These are phyloP conservation scores for Hericium coralloides DNA, from an alignment of 768 basidiomycete genomes.

Conservation along the genomic window DNA sequence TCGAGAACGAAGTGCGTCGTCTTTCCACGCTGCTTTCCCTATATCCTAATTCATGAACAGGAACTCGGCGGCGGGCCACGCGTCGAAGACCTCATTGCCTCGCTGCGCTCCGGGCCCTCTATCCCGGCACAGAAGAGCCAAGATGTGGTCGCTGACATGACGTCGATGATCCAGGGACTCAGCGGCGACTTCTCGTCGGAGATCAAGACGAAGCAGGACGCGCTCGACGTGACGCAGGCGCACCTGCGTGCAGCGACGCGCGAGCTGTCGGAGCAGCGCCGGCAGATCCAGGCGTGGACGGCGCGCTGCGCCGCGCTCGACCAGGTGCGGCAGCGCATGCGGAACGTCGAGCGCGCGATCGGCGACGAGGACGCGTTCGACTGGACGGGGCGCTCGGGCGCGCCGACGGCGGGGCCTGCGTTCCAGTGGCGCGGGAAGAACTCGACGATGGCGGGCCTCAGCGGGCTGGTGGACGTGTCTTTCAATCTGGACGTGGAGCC, in stretches of 20 bases:
- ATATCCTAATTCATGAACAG: constrained; percentile 27
- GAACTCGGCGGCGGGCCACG: constrained; percentile 62
- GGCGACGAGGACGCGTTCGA: constrained; percentile 76
- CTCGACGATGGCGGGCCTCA: constrained; percentile 59
- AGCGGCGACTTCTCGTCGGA: constrained; percentile 75
- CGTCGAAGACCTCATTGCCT: constrained; percentile 74
- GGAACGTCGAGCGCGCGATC: constrained; percentile 77
- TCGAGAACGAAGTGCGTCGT: constrained; percentile 73
- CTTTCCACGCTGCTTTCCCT: not conserved
- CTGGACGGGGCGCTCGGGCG: constrained; percentile 71
- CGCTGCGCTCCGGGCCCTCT: constrained; percentile 63
- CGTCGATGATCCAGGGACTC: constrained; percentile 72
- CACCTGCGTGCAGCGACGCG: constrained; percentile 86
- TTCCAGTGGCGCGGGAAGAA: constrained; percentile 63
- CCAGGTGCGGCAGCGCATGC: constrained; percentile 67
- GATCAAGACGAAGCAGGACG: constrained; percentile 78
- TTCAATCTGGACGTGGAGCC: constrained; percentile 66
- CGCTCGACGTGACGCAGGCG: constrained; percentile 78
- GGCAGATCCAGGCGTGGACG: constrained; percentile 75
- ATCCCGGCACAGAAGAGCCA: constrained; percentile 81
- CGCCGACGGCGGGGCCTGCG: constrained; percentile 40
- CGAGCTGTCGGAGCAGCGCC: constrained; percentile 84
- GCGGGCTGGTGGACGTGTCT: constrained; percentile 54
- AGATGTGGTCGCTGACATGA: constrained; percentile 83
- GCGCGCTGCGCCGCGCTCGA: constrained; percentile 68